Conservation (phyloP, 1,139 yeast species). For the Arxiozyma bovina region DNA sequence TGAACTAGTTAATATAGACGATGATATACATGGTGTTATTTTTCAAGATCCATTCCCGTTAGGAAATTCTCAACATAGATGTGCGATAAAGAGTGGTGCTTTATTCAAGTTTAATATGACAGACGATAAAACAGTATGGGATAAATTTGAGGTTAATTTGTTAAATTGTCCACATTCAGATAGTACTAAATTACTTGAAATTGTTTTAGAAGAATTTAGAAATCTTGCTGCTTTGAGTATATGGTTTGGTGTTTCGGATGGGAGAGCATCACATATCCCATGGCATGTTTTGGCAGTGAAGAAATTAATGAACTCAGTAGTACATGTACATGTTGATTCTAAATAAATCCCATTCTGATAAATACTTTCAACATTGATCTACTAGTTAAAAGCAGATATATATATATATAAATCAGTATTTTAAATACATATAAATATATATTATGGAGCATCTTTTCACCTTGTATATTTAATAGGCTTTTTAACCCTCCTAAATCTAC, state of each 20-base stretch:
- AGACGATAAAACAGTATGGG: constrained; percentile 29
- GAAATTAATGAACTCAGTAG: constrained; percentile 45
- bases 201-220: constrained; percentile 58
- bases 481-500: constrained; percentile 20
- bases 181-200: constrained; percentile 47
- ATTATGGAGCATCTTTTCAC: constrained; percentile 1
- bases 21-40: constrained; percentile 55
- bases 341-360: constrained; percentile 1
- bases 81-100: constrained; percentile 67
- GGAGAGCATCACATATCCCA: constrained; percentile 45
- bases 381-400: background rate
- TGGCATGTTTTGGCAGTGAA: constrained; percentile 78
- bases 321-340: constrained; percentile 34
- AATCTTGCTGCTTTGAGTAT: constrained; percentile 45
- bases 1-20: constrained; percentile 41
- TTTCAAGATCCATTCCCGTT: constrained; percentile 55
- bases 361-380: background rate
- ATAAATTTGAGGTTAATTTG: constrained; percentile 49
- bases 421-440: no score
- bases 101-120: constrained; percentile 38
- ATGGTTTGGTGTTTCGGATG: constrained; percentile 35
- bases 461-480: constrained; percentile 23
- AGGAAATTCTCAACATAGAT: constrained; percentile 59
- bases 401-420: background rate
- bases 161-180: constrained; percentile 63